Conservation (phyloP, 164 flowering plant genomes). For the Kingdonia uniflora region DNA sequence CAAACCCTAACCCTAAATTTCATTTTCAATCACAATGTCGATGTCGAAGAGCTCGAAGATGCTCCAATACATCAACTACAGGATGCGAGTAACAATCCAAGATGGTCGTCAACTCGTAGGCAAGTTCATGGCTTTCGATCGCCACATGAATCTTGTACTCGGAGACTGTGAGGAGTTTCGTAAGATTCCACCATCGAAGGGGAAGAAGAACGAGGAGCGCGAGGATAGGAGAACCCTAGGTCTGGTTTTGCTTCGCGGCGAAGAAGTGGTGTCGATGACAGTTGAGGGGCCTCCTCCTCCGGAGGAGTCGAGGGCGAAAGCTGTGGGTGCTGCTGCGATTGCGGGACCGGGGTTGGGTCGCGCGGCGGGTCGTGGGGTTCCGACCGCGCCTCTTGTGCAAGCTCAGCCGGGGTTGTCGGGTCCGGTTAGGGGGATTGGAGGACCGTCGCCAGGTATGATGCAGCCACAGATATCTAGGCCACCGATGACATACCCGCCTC, state of each 20-base stretch:
- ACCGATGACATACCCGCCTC: slow-evolving; percentile 57
- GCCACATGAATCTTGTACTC: slow-evolving; percentile 97
- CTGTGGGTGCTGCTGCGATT: slow-evolving; percentile 45
- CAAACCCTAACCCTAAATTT: neutral
- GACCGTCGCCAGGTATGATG: slow-evolving; percentile 98
- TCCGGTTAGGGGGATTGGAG: slow-evolving; percentile 87
- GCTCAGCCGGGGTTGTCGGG: slow-evolving; percentile 95
- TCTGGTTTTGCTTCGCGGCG: slow-evolving; percentile 85
- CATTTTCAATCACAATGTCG: slow-evolving; percentile 46
- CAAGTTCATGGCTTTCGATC: slow-evolving; percentile 98
- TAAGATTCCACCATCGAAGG: slow-evolving; percentile 76
- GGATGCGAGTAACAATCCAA: slow-evolving; percentile 96
- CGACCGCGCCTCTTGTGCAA: slow-evolving; percentile 62
- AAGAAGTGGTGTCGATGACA: slow-evolving; percentile 95
- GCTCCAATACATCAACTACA: slow-evolving; percentile 92
- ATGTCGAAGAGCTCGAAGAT: slow-evolving; percentile 97
- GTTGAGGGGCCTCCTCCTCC: slow-evolving; percentile 99
- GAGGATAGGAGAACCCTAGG: too few species aligned
- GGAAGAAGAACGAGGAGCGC: slow-evolving; percentile 62
- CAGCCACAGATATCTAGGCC: slow-evolving; percentile 91
- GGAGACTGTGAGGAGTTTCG: slow-evolving; percentile 99
- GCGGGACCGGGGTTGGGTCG: slow-evolving; percentile 87
- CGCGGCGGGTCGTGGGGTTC: slow-evolving; percentile 81
- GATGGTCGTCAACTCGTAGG: slow-evolving; percentile 96
- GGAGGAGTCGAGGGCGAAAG: slow-evolving; percentile 78